Percentiles rank a stretch among this genome's conserved stretches.
These are phyloP conservation scores for Fraxinus floribunda DNA, from an alignment of 305 asterid genomes.

Conservation along the genomic window DNA sequence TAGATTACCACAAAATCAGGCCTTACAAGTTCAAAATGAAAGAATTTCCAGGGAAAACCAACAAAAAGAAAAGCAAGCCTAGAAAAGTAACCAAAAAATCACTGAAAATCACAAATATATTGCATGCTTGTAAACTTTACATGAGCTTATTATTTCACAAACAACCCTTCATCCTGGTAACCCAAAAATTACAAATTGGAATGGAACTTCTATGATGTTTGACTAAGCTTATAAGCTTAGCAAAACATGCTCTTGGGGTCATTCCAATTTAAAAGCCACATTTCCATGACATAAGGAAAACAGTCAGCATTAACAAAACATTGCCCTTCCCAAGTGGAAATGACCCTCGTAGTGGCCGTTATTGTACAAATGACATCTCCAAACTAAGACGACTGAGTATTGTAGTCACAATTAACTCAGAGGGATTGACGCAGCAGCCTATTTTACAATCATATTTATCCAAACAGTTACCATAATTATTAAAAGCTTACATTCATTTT, in stretches of 20 bases:
- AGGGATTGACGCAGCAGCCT: background rate
- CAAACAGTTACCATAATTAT: background rate
- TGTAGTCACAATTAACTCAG: background rate
- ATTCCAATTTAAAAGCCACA: background rate
- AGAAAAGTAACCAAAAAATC: background rate
- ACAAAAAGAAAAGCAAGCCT: background rate
- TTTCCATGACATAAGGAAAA: background rate
- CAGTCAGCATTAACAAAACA: background rate
- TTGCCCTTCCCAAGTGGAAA: background rate
- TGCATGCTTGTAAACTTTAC: background rate
- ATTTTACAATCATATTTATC: background rate
- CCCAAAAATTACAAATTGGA: background rate
- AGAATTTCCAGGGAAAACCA: background rate
- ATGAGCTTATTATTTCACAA: background rate
- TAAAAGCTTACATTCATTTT: background rate
- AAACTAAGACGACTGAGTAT: background rate
- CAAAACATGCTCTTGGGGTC: background rate
- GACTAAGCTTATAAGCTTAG: background rate
- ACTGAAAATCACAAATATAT: background rate
- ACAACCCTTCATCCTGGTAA: background rate
- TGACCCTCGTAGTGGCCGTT: background rate
- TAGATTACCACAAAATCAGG: slow-evolving; percentile 14
- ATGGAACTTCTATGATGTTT: background rate
- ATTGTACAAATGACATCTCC: background rate
- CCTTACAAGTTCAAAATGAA: background rate